A percentile compares a stretch with the other conserved stretches of the same genome.
Conservation (phyloP, 768 basidiomycete species). For the Russula virescens region DNA sequence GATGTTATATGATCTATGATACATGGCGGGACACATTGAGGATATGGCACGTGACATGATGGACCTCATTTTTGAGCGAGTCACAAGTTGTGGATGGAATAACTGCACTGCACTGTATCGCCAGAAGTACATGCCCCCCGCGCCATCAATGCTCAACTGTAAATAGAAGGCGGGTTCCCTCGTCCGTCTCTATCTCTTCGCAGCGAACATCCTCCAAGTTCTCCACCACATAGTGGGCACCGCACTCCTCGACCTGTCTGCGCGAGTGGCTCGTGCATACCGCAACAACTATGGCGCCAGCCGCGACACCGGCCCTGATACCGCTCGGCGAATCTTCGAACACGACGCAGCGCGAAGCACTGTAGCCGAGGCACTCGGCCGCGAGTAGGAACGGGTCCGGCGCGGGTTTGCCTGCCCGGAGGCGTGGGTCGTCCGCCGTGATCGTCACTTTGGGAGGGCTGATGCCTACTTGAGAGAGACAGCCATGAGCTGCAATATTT, state of each 20-base stretch:
- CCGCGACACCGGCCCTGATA: constrained; percentile 64
- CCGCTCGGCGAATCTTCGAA: constrained; percentile 70
- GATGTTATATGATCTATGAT: too few relatives aligned
- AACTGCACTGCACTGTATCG: not conserved
- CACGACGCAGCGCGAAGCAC: constrained; percentile 59
- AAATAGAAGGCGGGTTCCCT: constrained; percentile 37
- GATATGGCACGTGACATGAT: too few relatives aligned
- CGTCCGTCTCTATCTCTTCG: constrained; percentile 36
- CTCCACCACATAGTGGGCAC: constrained; percentile 51
- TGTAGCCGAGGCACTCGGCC: constrained; percentile 51
- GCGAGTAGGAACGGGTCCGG: constrained; percentile 62
- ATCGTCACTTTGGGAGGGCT: constrained; percentile 61
- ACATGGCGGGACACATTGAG: too few relatives aligned
- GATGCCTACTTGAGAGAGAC: constrained; percentile 66
- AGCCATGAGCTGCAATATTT: constrained; percentile 46
- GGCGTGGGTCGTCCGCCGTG: constrained; percentile 69
- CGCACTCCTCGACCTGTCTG: constrained; percentile 46
- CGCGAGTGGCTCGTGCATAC: constrained; percentile 70
- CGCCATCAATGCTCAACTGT: constrained; percentile 29
- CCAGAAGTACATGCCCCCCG: not conserved
- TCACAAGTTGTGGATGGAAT: too few relatives aligned
- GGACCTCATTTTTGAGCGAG: too few relatives aligned
- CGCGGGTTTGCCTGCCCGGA: constrained; percentile 59
- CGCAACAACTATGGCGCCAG: constrained; percentile 68
- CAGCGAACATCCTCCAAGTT: constrained; percentile 48